phyloP scores from a whole-genome alignment of 257 asterid species.

The Plectranthus barbatus region DNA sequence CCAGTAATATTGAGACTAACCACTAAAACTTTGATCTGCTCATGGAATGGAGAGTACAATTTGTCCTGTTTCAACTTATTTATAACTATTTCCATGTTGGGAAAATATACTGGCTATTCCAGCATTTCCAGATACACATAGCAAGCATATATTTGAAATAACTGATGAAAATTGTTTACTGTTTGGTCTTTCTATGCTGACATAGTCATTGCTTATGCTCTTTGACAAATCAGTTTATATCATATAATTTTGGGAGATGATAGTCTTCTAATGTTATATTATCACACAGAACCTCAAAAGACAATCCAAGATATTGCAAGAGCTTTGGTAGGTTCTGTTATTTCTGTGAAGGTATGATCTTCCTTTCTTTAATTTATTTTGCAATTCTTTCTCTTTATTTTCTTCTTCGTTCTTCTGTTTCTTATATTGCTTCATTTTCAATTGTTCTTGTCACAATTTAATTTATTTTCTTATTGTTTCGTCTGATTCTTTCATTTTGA shows the following conservation, averaged over 20 bases:
- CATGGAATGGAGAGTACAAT: no score
- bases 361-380: no score
- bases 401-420: no score
- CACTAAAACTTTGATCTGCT: not conserved
- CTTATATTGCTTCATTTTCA: not conserved
- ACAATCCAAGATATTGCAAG: slow-evolving; percentile 75
- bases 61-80: not conserved
- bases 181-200: not conserved
- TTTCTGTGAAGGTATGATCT: slow-evolving; percentile 72
- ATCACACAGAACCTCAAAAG: slow-evolving; percentile 59
- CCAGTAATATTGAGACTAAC: not conserved
- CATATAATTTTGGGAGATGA: not conserved
- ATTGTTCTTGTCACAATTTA: no score
- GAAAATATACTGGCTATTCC: not conserved
- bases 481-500: no score
- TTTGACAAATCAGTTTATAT: not conserved
- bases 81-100: not conserved
- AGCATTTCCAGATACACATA: not conserved
- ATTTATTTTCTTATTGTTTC: no score
- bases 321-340: slow-evolving; percentile 60
- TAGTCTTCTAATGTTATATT: slow-evolving; percentile 7
- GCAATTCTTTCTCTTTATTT: no score
- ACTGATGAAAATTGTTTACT: not conserved
- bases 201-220: not conserved
- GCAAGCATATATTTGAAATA: not conserved